Conservation (phyloP, 192 early-diverging fungal species). For the Spizellomyces punctatus region DNA sequence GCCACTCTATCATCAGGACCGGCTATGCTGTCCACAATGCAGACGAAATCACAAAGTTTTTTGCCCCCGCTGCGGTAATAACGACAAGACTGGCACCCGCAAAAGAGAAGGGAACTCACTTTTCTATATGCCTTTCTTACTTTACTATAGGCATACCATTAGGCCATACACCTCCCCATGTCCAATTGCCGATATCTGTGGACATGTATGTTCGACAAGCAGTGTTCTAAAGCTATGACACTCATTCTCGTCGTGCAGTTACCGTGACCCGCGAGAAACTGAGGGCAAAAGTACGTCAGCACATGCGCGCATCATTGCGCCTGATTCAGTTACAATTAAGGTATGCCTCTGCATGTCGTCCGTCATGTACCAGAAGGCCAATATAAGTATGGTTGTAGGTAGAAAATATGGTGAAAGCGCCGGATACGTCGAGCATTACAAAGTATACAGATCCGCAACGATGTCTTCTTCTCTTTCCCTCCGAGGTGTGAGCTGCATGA, state of each 20-base stretch:
- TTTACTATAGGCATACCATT: conserved; percentile 39
- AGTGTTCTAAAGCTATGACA: not conserved
- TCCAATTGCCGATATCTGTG: conserved; percentile 72
- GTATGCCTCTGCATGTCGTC: conserved; percentile 9
- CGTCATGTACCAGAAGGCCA: not conserved
- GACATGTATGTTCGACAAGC: conserved; percentile 59
- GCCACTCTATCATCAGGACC: conserved; percentile 32
- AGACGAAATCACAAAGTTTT: conserved; percentile 56
- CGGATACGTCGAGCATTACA: not conserved
- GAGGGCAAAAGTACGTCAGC: conserved; percentile 87
- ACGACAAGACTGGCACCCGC: not conserved
- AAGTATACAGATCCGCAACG: conserved; percentile 68
- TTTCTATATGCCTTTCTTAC: not conserved
- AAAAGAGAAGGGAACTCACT: not conserved
- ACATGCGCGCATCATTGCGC: conserved; percentile 80
- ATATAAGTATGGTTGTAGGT: not conserved
- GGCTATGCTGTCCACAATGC: conserved; percentile 61
- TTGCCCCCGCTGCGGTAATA: not conserved
- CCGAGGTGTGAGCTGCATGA: conserved; percentile 53
- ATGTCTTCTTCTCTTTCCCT: conserved; percentile 82
- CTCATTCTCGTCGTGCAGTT: conserved; percentile 33
- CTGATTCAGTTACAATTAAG: conserved; percentile 66
- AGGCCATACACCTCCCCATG: conserved; percentile 56
- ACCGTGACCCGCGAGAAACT: conserved; percentile 78
- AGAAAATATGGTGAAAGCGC: conserved; percentile 10